These are phyloP conservation scores for Candida quercuum DNA, from an alignment of 805 yeast genomes.

Conservation along the genomic window DNA sequence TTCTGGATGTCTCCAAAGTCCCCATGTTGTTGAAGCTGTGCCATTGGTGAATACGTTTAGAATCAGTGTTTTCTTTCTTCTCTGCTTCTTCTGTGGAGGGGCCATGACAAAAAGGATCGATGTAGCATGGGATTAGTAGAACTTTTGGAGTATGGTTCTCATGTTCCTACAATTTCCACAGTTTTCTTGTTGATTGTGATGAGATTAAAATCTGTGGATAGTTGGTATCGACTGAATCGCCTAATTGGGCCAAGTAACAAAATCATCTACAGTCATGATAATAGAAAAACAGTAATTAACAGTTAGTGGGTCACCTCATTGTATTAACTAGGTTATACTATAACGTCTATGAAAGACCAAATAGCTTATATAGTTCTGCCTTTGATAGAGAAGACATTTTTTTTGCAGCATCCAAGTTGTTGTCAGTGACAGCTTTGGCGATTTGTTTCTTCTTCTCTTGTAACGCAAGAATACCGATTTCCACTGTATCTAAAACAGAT, in stretches of 20 bases:
- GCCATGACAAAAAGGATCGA: neutral
- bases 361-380: slow-evolving; percentile 10
- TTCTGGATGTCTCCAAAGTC: slow-evolving; percentile 7
- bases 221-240: too few species aligned
- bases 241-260: too few species aligned
- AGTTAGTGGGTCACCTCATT: too few species aligned
- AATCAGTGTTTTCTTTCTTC: neutral
- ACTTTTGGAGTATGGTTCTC: too few species aligned
- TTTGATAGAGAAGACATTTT: slow-evolving; percentile 50
- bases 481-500: slow-evolving; percentile 72
- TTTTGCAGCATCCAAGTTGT: slow-evolving; percentile 52
- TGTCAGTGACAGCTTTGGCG: slow-evolving; percentile 65
- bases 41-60: neutral
- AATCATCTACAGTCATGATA: too few species aligned
- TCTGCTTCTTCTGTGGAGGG: neutral
- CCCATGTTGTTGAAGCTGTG: neutral
- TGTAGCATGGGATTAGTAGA: neutral
- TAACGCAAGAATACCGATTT: slow-evolving; percentile 75
- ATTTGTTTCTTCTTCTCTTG: slow-evolving; percentile 75
- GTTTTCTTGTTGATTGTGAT: too few species aligned
- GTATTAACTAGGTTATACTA: too few species aligned
- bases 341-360: too few species aligned
- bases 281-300: too few species aligned
- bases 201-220: too few species aligned
- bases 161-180: too few species aligned